Percentiles rank a stretch among this genome's conserved stretches.
Evolutionary conservation across 2,329 filamentous ascomycete species (phyloP).

Genomic region (Talaromyces sp.): DNA sequence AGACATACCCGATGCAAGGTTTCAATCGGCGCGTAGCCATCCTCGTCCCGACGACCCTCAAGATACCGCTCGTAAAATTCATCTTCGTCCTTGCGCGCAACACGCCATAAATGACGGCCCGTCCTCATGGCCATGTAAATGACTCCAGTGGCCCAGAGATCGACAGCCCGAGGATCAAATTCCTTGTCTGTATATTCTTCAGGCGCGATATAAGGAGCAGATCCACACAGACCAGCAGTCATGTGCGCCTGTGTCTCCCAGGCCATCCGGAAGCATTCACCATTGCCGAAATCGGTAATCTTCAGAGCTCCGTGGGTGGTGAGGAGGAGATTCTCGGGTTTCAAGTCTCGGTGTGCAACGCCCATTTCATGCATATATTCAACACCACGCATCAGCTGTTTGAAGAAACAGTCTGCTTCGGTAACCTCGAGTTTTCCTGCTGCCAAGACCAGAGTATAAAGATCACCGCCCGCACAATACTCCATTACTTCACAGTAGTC

Average conservation of each 20-base stretch:
- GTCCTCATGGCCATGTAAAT: slow-evolving; percentile 99
- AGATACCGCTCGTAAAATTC: slow-evolving; percentile 96
- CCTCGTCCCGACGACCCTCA: slow-evolving; percentile 87
- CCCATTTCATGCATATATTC: slow-evolving; percentile 99
- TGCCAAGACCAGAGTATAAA: slow-evolving; percentile 89
- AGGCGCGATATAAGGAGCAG: slow-evolving; percentile 93
- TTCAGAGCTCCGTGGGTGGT: slow-evolving; percentile 92
- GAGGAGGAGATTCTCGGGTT: slow-evolving; percentile 92
- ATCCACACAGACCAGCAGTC: slow-evolving; percentile 95
- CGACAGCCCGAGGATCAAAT: slow-evolving; percentile 95
- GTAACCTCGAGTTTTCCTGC: slow-evolving; percentile 83
- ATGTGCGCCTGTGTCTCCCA: slow-evolving; percentile 99
- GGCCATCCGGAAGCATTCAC: slow-evolving; percentile 98
- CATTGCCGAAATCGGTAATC: slow-evolving; percentile 98
- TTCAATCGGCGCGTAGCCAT: slow-evolving; percentile 95
- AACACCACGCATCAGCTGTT: slow-evolving; percentile 97
- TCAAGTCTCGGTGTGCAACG: slow-evolving; percentile 92
- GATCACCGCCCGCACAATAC: slow-evolving; percentile 92
- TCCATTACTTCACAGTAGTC: slow-evolving; percentile 99
- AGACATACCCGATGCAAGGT: slow-evolving; percentile 82
- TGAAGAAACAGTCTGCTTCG: slow-evolving; percentile 98
- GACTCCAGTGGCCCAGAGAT: slow-evolving; percentile 96
- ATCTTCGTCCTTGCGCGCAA: slow-evolving; percentile 95
- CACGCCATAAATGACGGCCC: slow-evolving; percentile 89
- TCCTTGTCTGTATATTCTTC: slow-evolving; percentile 95